Evolutionary conservation across 106 monocot species (phyloP), one percentile per base, ranked within the genome.

Genomic region (Amphibolis antarctica): DNA sequence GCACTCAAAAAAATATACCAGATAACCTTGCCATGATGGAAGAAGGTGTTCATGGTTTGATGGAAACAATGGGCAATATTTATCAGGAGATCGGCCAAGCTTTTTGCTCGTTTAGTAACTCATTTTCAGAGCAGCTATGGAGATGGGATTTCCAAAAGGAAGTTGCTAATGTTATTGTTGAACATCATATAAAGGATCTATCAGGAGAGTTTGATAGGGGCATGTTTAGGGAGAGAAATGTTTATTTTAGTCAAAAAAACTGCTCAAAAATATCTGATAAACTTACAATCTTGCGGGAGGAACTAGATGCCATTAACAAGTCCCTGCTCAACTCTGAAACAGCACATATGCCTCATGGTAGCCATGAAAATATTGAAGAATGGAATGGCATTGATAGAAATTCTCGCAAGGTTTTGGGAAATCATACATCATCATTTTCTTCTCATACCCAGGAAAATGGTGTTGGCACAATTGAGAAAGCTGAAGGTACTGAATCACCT

Each of bases 71-170:
- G 22, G 63, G 17, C n/a, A 52, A 25, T 14, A n/a, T 62, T 28
- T 81, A 78, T 70, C 30, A 78, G 57, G 64, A 84, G 57, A 69
- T 79, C 14, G 59, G 14, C 36, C 59, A 59, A 25, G 52, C 71
- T 36, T 56, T 74, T 12, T 63, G 42, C 55, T 64, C 49, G 10
- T 52, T 72, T 57, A 75, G 73, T 42, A 42, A 61, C 63, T 74
- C 77, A 43, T 9, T 67, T 12, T 62, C 15, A 48, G 90, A 96
- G 50, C 75, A 72, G 18, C 68, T 77, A 44, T 81, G 75, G 82
- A 76, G 74, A 56, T 31, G 73, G 59, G 84, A 96, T 59, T 69
- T 90, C 44, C 78, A 85, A 63, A 86, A 62, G 65, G 86, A 84
- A 65, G 53, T 96, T 13, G 63, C 28, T 50, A 24, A 14, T 19